Evolutionary conservation across 805 yeast genomes (phyloP), one percentile per base, ranked within the genome.

Genomic region (Spencermartinsiella europaea): DNA sequence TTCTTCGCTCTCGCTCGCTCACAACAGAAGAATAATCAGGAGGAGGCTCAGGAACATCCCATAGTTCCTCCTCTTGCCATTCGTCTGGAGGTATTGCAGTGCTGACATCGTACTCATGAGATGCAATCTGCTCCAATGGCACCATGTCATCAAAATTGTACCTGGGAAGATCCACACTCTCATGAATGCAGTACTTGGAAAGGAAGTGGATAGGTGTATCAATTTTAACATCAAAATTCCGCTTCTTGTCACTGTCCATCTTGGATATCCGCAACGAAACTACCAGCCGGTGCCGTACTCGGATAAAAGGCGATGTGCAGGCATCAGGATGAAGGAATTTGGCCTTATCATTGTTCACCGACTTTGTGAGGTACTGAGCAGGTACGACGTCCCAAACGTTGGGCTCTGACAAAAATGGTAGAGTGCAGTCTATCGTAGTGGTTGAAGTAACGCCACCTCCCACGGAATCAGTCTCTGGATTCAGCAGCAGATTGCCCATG

Each of bases 281-380:
- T 64, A 93, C 91, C 56, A 93, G 80, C 96, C 99, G 90, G 66
- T 93, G 99, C 57, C 85, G 90, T 4, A 93, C 75, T 65, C 87
- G 89, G 51, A 93, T 88, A 56, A 80, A 81, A 21, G 76, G 78
- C 55, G 75, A 81, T 3, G 86, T 77, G 0, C 95, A 85, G 8
- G 51, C 40, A 64, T 93, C 95, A 1, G 98, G 96, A 56, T 87
- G 95, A 42, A 71, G 55, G 33, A 25, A 21, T 10, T 41, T 42
- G 25, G 42, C 37, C 14, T 27, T 39, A 15, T 38, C 39, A 27
- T 35, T 12, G 17, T 19, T 21, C 12, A 4, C 2, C 16, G 42
- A 14, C 16, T 15, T n/a, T 5, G 20, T 4, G 5, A 35, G 15
- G 21, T 40, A 40, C n/a, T 46, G 45, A 7, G 34, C 16, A 21